Conservation (phyloP, 192 early-diverging fungal species). For the Rhizophagus prolifer region DNA sequence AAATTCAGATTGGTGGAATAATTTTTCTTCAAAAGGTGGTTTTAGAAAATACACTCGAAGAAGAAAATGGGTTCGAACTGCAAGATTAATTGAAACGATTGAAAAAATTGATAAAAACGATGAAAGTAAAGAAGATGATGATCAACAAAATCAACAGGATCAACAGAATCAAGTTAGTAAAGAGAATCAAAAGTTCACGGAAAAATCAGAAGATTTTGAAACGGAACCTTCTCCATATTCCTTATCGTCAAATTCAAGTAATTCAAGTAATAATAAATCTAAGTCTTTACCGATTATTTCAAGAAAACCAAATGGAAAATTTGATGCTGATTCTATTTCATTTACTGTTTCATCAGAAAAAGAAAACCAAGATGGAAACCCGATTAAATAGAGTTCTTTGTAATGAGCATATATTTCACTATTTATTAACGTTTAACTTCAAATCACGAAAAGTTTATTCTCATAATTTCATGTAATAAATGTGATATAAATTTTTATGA, state of each 20-base stretch:
- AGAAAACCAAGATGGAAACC: background rate
- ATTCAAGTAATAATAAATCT: background rate
- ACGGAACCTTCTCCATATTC: background rate
- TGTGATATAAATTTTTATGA: no score
- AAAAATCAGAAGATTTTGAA: background rate
- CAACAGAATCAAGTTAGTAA: no score
- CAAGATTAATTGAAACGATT: slow-evolving; percentile 44
- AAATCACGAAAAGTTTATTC: no score
- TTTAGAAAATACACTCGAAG: slow-evolving; percentile 53
- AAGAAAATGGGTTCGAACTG: slow-evolving; percentile 52
- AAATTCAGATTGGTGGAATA: slow-evolving; percentile 55
- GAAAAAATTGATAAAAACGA: slow-evolving; percentile 2
- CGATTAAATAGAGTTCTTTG: no score
- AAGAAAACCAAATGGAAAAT: slow-evolving; percentile 13
- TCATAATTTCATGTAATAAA: no score
- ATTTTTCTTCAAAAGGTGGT: slow-evolving; percentile 41
- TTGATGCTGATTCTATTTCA: background rate
- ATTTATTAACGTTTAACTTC: no score
- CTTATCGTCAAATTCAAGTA: no score
- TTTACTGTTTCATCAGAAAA: no score
- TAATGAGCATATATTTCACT: background rate
- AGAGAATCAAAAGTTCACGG: background rate
- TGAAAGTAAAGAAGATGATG: background rate
- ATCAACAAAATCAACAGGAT: background rate
- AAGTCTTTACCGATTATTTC: background rate